These are phyloP conservation scores for Chlorophyllum brunneum DNA, from an alignment of 768 basidiomycete species.

Conservation along the genomic window DNA sequence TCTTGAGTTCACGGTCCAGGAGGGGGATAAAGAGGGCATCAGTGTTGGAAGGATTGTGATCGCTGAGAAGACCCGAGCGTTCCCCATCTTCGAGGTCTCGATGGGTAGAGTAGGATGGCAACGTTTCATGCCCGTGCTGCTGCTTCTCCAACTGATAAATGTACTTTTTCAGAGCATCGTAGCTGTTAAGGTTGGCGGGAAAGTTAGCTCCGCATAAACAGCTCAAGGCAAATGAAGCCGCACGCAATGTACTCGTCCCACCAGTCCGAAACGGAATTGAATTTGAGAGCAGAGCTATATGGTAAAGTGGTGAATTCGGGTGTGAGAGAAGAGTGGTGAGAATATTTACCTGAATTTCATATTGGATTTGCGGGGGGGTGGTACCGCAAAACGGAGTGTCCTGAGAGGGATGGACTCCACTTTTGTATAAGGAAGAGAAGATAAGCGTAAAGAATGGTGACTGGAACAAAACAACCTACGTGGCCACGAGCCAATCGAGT, in stretches of 20 bases:
- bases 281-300: constrained; percentile 76
- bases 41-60: constrained; percentile 32
- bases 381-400: constrained; percentile 21
- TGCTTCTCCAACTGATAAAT: constrained; percentile 86
- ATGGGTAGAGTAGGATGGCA: constrained; percentile 14
- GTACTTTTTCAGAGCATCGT: constrained; percentile 78
- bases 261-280: constrained; percentile 90
- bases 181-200: constrained; percentile 41
- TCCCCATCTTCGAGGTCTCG: constrained; percentile 67
- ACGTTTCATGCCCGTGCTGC: constrained; percentile 43
- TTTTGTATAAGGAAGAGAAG: constrained; percentile 10
- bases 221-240: constrained; percentile 24
- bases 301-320: not conserved
- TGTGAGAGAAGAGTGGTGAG: not conserved
- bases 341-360: constrained; percentile 62
- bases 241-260: constrained; percentile 90
- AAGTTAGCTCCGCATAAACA: not conserved
- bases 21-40: constrained; percentile 67
- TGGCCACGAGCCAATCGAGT: not conserved
- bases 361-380: constrained; percentile 21
- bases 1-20: constrained; percentile 78
- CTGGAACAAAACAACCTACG: not conserved
- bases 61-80: constrained; percentile 48
- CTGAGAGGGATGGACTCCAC: constrained; percentile 40
- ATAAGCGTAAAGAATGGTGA: not conserved